Evolutionary conservation across 352 stramenopile genomes (phyloP).

Genomic region (Elongisporangium undulatum): DNA sequence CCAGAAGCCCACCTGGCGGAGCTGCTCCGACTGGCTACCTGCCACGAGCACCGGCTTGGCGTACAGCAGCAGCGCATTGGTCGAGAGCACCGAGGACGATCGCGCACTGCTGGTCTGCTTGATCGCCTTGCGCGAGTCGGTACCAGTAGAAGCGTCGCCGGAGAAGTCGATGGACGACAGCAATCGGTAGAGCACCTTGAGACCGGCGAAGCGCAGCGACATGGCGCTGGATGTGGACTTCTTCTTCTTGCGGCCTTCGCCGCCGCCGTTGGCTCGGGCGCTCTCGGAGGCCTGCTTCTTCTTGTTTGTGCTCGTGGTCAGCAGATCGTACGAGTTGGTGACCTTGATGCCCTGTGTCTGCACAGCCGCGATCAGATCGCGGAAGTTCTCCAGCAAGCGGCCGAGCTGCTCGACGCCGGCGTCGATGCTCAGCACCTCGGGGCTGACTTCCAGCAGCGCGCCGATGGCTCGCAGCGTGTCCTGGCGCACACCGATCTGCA

Average conservation of each 20-base stretch:
- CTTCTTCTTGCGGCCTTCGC: conserved; percentile 35
- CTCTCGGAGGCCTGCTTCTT: conserved; percentile 10
- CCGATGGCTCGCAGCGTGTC: conserved; percentile 72
- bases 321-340: conserved; percentile 73
- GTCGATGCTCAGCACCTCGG: conserved; percentile 49
- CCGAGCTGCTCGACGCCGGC: conserved; percentile 50
- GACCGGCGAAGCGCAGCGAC: conserved; percentile 46
- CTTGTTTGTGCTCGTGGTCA: conserved; percentile 17
- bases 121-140: not conserved
- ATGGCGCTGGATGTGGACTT: conserved; percentile 38
- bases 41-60: conserved; percentile 25
- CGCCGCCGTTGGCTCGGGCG: conserved; percentile 9
- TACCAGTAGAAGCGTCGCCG: not conserved
- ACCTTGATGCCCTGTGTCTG: conserved; percentile 71
- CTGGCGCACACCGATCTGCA: conserved; percentile 71
- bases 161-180: conserved; percentile 44
- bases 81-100: conserved; percentile 17
- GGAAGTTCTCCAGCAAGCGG: conserved; percentile 76
- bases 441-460: conserved; percentile 51
- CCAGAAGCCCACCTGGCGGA: conserved; percentile 46
- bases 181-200: conserved; percentile 65
- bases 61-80: conserved; percentile 54
- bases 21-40: conserved; percentile 24
- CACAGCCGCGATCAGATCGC: conserved; percentile 55
- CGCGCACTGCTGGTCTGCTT: not conserved